Evolutionary conservation across 169 alveolate genomes (phyloP).

Genomic region (Nephromyces sp.): DNA sequence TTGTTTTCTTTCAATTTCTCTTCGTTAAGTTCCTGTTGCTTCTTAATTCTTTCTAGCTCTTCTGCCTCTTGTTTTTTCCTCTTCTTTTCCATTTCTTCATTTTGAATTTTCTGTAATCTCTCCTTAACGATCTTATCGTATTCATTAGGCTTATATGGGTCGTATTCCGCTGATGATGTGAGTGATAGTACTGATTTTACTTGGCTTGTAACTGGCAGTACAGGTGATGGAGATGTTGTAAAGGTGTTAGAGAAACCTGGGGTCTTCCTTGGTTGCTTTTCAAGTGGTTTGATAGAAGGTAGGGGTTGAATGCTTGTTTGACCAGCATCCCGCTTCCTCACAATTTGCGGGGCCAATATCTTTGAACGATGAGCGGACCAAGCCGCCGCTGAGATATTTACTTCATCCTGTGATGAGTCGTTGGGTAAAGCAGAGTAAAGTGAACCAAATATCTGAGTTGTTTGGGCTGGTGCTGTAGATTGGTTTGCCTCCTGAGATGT

Average conservation of each 20-base stretch:
- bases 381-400: background rate
- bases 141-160: conserved; percentile 34
- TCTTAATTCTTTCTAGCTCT: conserved; percentile 3
- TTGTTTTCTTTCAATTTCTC: background rate
- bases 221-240: background rate
- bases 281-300: no score
- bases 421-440: background rate
- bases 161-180: conserved; percentile 17
- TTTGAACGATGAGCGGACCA: conserved; percentile 1
- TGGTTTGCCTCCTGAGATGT: no score
- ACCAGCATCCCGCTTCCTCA: background rate
- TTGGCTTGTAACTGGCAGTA: background rate
- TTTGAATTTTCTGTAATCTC: conserved; percentile 22
- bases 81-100: conserved; percentile 31
- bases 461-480: no score
- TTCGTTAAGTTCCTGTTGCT: background rate
- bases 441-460: background rate
- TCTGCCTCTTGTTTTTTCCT: conserved; percentile 25
- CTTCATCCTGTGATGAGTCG: background rate
- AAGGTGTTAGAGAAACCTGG: background rate
- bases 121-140: conserved; percentile 24
- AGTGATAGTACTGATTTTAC: background rate
- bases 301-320: no score
- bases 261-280: background rate
- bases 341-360: background rate